Evolutionary conservation across 1,284 basidiomycete species (phyloP).

Genomic region (Schizopora paradoxa): DNA sequence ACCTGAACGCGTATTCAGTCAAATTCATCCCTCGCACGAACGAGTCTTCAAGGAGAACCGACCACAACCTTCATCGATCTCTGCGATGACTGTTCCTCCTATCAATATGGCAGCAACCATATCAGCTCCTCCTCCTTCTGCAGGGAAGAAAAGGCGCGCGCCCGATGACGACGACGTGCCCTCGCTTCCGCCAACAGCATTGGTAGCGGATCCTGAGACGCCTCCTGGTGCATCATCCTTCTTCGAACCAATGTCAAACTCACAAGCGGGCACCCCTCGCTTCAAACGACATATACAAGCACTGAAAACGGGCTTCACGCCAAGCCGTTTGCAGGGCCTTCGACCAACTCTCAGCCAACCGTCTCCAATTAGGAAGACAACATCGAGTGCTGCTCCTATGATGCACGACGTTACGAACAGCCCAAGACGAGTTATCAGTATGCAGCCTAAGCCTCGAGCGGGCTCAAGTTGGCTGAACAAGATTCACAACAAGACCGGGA

Average conservation of each 20-base stretch:
- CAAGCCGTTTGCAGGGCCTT: constrained; percentile 41
- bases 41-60: too few relatives aligned
- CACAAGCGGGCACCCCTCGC: constrained; percentile 48
- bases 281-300: constrained; percentile 50
- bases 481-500: constrained; percentile 23
- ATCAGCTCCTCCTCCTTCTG: too few relatives aligned
- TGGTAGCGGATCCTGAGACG: too few relatives aligned
- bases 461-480: constrained; percentile 33
- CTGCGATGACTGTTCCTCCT: too few relatives aligned
- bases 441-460: constrained; percentile 28
- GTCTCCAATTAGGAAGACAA: constrained; percentile 40
- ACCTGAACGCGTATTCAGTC: too few relatives aligned
- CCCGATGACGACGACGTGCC: too few relatives aligned
- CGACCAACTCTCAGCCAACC: constrained; percentile 36
- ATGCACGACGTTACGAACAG: constrained; percentile 69
- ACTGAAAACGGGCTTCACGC: constrained; percentile 65
- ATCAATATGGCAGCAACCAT: too few relatives aligned
- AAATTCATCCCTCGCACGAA: too few relatives aligned
- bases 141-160: constrained; percentile 61
- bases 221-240: too few relatives aligned
- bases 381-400: constrained; percentile 29
- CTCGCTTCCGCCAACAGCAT: too few relatives aligned
- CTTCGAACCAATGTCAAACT: too few relatives aligned
- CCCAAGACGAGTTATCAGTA: constrained; percentile 32
- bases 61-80: too few relatives aligned